Evolutionary conservation across 2,329 filamentous ascomycete species (phyloP).

Genomic region (Coniochaeta sp.): DNA sequence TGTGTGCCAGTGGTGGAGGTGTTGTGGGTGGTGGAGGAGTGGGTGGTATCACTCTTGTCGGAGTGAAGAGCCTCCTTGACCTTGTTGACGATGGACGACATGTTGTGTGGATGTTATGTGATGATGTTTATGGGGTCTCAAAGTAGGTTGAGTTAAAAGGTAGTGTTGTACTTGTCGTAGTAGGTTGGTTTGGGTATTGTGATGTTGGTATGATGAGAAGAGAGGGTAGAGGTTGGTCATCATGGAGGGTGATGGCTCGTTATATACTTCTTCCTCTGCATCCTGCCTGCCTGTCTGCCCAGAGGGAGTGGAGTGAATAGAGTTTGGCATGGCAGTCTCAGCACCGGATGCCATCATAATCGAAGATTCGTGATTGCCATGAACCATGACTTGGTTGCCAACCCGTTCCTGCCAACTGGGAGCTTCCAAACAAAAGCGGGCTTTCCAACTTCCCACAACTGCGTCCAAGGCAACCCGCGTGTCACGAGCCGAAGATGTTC

Average conservation of each 20-base stretch:
- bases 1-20: slow-evolving; percentile 6
- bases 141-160: neutral
- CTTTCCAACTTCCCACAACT: neutral
- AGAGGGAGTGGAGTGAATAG: neutral
- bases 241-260: slow-evolving; percentile 8
- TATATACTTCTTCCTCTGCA: slow-evolving; percentile 6
- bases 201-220: slow-evolving; percentile 9
- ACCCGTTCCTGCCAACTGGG: too few relatives aligned
- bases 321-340: neutral
- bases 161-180: slow-evolving; percentile 3
- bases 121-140: neutral
- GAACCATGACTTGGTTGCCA: too few relatives aligned
- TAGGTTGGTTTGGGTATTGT: neutral
- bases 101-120: slow-evolving; percentile 18
- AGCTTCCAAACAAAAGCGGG: too few relatives aligned
- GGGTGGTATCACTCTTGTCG: slow-evolving; percentile 26
- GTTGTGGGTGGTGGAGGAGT: slow-evolving; percentile 4
- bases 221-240: neutral
- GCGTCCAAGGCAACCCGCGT: neutral
- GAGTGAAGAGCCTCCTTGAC: slow-evolving; percentile 48
- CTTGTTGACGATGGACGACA: slow-evolving; percentile 53
- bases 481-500: neutral
- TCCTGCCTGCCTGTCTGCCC: too few relatives aligned
- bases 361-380: slow-evolving; percentile 1
- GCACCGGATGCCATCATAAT: neutral